These are phyloP conservation scores for Trichoderma virens DNA, from an alignment of 495 filamentous ascomycete species.

Conservation along the genomic window DNA sequence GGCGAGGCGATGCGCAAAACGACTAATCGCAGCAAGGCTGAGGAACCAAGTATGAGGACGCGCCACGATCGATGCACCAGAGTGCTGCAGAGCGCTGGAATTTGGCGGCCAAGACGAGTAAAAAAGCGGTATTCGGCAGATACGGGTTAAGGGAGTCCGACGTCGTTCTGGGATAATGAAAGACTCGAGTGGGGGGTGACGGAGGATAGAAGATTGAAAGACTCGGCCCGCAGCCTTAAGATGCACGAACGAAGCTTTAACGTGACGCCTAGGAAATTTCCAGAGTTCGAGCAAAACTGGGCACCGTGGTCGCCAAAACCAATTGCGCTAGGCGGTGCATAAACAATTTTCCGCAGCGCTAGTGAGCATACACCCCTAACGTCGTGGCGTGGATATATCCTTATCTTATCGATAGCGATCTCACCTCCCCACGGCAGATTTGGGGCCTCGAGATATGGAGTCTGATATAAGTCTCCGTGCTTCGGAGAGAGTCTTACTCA, in stretches of 20 bases:
- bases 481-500: too few species aligned
- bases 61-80: not conserved
- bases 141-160: too few species aligned
- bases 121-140: not conserved
- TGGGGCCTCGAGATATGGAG: too few species aligned
- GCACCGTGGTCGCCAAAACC: slow-evolving; percentile 11
- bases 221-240: slow-evolving; percentile 2
- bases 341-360: slow-evolving; percentile 7
- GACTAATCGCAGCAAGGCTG: not conserved
- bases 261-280: slow-evolving; percentile 5
- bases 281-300: slow-evolving; percentile 10
- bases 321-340: slow-evolving; percentile 13
- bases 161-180: not conserved
- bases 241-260: not conserved
- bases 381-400: not conserved
- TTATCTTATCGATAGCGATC: slow-evolving; percentile 5
- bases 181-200: not conserved
- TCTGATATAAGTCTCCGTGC: too few species aligned
- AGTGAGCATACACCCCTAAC: not conserved
- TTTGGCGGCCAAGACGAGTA: too few species aligned
- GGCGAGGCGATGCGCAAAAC: not conserved
- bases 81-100: too few species aligned
- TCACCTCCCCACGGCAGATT: not conserved
- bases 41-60: not conserved
- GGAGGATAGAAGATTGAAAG: not conserved